A percentile compares a stretch with the other conserved stretches of the same genome.
Conservation (phyloP, 31 red algal species). For the Odonthalia washingtoniensis region DNA sequence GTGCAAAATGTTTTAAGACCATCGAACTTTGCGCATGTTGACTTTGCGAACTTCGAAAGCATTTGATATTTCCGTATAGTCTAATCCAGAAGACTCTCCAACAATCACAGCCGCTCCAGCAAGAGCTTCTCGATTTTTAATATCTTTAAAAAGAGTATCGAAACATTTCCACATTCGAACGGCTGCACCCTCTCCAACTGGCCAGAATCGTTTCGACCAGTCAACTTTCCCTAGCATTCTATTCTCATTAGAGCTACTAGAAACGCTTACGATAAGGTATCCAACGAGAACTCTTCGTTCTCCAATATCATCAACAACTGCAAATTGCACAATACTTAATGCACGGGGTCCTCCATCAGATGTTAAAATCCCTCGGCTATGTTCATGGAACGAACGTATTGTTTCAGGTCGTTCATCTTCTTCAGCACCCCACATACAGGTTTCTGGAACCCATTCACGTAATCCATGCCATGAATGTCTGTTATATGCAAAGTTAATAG, state of each 20-base stretch:
- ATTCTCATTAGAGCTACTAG: not conserved
- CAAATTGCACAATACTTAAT: slow-evolving; percentile 35
- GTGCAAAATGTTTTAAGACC: no score
- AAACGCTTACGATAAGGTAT: slow-evolving; percentile 39
- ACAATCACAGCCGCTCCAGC: slow-evolving; percentile 18
- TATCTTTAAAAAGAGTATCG: slow-evolving; percentile 6
- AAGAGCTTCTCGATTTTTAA: slow-evolving; percentile 22
- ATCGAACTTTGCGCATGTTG: not conserved
- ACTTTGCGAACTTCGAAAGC: slow-evolving; percentile 12
- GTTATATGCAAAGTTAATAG: not conserved
- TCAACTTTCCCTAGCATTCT: not conserved
- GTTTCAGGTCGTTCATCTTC: slow-evolving; percentile 7
- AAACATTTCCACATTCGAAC: slow-evolving; percentile 32
- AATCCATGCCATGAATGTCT: slow-evolving; percentile 46
- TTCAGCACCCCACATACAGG: slow-evolving; percentile 42
- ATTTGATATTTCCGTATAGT: slow-evolving; percentile 28
- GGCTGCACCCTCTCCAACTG: slow-evolving; percentile 21
- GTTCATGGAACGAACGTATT: not conserved
- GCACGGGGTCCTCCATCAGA: slow-evolving; percentile 31
- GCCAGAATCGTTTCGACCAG: slow-evolving; percentile 62
- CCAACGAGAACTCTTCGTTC: slow-evolving; percentile 11
- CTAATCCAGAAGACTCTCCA: slow-evolving; percentile 45
- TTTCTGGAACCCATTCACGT: slow-evolving; percentile 45
- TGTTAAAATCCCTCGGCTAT: slow-evolving; percentile 6
- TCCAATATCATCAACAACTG: not conserved